These are phyloP conservation scores for Bassia scoparia DNA, from an alignment of 148 eudicot species.

Conservation along the genomic window DNA sequence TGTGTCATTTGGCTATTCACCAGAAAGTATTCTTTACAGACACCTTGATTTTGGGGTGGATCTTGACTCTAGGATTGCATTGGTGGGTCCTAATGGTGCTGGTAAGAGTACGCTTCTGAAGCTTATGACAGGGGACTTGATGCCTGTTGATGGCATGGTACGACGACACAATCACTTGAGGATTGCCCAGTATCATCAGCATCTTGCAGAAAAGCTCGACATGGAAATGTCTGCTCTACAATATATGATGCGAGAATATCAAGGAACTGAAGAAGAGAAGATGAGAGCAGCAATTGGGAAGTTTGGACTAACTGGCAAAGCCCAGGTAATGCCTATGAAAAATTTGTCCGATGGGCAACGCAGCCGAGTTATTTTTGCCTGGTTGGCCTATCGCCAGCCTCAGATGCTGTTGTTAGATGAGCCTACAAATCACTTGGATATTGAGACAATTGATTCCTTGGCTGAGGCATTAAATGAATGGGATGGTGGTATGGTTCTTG, in stretches of 20 bases:
- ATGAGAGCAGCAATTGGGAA: slow-evolving; percentile 92
- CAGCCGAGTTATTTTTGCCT: slow-evolving; percentile 77
- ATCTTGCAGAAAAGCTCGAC: slow-evolving; percentile 85
- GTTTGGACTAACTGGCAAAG: slow-evolving; percentile 84
- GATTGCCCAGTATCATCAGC: slow-evolving; percentile 92
- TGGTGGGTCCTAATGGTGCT: slow-evolving; percentile 98
- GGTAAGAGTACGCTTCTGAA: slow-evolving; percentile 94
- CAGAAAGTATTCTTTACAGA: slow-evolving; percentile 78
- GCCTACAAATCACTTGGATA: slow-evolving; percentile 94
- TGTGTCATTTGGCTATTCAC: slow-evolving; percentile 82
- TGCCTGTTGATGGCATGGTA: slow-evolving; percentile 82
- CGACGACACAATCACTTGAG: slow-evolving; percentile 83
- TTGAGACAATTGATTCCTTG: slow-evolving; percentile 86
- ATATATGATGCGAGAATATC: slow-evolving; percentile 80
- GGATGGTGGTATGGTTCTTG: slow-evolving; percentile 98
- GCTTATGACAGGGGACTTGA: slow-evolving; percentile 93
- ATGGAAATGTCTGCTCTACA: slow-evolving; percentile 64
- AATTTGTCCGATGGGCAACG: slow-evolving; percentile 79
- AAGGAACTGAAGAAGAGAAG: slow-evolving; percentile 83
- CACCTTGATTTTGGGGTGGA: slow-evolving; percentile 89
- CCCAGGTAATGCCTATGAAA: slow-evolving; percentile 89
- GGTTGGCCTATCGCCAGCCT: slow-evolving; percentile 81
- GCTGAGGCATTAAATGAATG: slow-evolving; percentile 92
- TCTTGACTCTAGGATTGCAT: slow-evolving; percentile 80
- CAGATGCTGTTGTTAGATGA: slow-evolving; percentile 84